Percentiles rank a stretch among this genome's conserved stretches.
Conservation (phyloP, 768 basidiomycete species). For the Leccinum obscurum region DNA sequence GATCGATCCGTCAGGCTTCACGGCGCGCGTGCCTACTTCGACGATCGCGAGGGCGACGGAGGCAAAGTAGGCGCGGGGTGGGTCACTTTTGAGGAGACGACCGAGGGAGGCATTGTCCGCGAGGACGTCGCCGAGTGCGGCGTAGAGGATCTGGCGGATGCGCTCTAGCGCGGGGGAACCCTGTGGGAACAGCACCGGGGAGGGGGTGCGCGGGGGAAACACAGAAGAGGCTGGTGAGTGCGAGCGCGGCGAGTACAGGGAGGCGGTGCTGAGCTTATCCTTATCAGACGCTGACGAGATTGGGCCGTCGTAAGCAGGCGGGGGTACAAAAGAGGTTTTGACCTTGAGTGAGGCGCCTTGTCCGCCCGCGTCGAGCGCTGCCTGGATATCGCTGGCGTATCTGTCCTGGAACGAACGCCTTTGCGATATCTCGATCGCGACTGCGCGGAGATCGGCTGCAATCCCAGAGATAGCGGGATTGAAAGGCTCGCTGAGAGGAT, state of each 20-base stretch:
- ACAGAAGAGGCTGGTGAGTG: conserved; percentile 25
- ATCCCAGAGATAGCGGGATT: conserved; percentile 53
- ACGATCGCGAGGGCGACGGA: conserved; percentile 74
- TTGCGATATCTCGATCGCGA: conserved; percentile 87
- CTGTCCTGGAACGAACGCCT: conserved; percentile 81
- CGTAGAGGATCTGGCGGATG: conserved; percentile 87
- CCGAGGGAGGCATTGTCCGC: conserved; percentile 55
- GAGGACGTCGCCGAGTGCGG: conserved; percentile 71
- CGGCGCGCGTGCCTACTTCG: conserved; percentile 54
- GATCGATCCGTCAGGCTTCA: conserved; percentile 50
- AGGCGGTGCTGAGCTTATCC: neutral
- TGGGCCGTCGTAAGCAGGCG: conserved; percentile 58
- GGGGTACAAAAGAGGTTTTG: conserved; percentile 68
- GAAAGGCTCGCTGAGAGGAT: conserved; percentile 40
- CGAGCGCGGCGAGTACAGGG: neutral
- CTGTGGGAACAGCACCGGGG: conserved; percentile 46
- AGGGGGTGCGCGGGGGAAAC: conserved; percentile 41
- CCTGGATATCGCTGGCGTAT: conserved; percentile 73
- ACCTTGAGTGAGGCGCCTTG: conserved; percentile 34
- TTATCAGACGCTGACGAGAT: conserved; percentile 10
- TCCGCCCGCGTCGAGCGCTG: conserved; percentile 67
- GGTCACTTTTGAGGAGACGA: conserved; percentile 57
- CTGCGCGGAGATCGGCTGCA: conserved; percentile 78
- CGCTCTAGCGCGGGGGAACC: conserved; percentile 60
- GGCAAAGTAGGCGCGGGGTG: conserved; percentile 76